Evolutionary conservation across 805 yeast genomes (phyloP).

Genomic region (Candida nitratophila): DNA sequence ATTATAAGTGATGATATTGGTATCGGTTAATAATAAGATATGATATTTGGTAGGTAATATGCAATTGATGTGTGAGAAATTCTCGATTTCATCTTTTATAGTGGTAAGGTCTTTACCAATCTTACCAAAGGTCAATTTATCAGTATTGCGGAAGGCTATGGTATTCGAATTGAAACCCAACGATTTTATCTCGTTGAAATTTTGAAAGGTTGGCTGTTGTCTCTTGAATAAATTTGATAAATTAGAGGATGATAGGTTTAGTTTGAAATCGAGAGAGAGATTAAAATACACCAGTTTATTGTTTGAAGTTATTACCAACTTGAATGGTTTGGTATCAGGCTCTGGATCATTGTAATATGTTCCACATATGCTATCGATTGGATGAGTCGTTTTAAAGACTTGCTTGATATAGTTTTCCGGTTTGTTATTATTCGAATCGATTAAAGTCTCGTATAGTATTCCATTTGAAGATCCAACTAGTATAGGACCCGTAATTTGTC

Average conservation of each 20-base stretch:
- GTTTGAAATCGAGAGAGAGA: neutral
- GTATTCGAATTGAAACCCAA: neutral
- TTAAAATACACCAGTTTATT: neutral
- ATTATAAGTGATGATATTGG: slow-evolving; percentile 37
- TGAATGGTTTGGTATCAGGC: neutral
- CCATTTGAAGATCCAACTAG: slow-evolving; percentile 46
- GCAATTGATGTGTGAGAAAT: slow-evolving; percentile 19
- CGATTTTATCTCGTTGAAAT: slow-evolving; percentile 3
- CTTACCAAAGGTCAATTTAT: slow-evolving; percentile 11
- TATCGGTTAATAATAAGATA: slow-evolving; percentile 39
- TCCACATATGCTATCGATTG: slow-evolving; percentile 7
- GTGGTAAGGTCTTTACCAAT: slow-evolving; percentile 3
- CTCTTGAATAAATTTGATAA: neutral
- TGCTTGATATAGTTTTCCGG: slow-evolving; percentile 31
- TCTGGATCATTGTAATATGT: no score
- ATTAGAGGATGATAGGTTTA: neutral
- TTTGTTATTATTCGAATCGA: slow-evolving; percentile 37
- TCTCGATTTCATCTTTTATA: neutral
- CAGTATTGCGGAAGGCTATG: slow-evolving; percentile 6
- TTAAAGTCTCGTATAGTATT: slow-evolving; percentile 35
- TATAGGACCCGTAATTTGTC: slow-evolving; percentile 34
- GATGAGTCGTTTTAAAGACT: slow-evolving; percentile 28
- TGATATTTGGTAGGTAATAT: slow-evolving; percentile 49
- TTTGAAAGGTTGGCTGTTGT: slow-evolving; percentile 3
- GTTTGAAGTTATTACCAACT: neutral